Evolutionary conservation across 2,329 filamentous ascomycete genomes (phyloP).

Genomic region (Scopulariopsis brevicaulis): DNA sequence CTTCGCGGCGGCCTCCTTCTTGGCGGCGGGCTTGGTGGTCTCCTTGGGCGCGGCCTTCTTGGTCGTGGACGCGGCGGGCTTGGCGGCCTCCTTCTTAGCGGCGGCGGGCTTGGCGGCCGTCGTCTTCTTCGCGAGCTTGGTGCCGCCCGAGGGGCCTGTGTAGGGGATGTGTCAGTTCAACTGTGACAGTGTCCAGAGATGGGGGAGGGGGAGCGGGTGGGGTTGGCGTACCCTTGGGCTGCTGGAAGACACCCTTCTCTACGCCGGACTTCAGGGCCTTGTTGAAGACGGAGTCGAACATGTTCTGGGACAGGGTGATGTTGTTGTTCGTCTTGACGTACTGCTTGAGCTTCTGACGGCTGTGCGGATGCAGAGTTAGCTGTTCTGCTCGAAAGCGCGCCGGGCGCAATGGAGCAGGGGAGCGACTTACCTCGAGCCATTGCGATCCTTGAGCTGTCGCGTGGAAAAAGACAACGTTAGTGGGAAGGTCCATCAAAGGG

Average conservation of each 20-base stretch:
- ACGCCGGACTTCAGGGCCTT: conserved; percentile 72
- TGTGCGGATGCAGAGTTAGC: conserved; percentile 11
- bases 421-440: conserved; percentile 28
- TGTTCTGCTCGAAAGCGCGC: neutral
- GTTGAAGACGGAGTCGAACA: conserved; percentile 71
- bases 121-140: conserved; percentile 83
- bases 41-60: conserved; percentile 12
- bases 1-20: conserved; percentile 56
- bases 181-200: conserved; percentile 9
- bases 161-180: neutral
- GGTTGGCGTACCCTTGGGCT: conserved; percentile 81
- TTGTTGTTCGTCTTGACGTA: conserved; percentile 45
- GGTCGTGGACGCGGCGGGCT: conserved; percentile 12
- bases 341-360: conserved; percentile 51
- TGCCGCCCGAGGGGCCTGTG: conserved; percentile 70
- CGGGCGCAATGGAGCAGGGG: neutral
- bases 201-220: conserved; percentile 1
- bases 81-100: conserved; percentile 18
- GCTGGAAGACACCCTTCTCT: conserved; percentile 76
- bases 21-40: conserved; percentile 11
- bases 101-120: conserved; percentile 11
- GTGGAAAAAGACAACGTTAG: conserved; percentile 21
- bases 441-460: conserved; percentile 48
- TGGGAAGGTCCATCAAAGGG: conserved; percentile 8
- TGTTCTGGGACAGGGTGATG: conserved; percentile 32